Evolutionary conservation across 371 early-diverging fungal genomes (phyloP).

Genomic region (Homolaphlyctis polyrhiza): DNA sequence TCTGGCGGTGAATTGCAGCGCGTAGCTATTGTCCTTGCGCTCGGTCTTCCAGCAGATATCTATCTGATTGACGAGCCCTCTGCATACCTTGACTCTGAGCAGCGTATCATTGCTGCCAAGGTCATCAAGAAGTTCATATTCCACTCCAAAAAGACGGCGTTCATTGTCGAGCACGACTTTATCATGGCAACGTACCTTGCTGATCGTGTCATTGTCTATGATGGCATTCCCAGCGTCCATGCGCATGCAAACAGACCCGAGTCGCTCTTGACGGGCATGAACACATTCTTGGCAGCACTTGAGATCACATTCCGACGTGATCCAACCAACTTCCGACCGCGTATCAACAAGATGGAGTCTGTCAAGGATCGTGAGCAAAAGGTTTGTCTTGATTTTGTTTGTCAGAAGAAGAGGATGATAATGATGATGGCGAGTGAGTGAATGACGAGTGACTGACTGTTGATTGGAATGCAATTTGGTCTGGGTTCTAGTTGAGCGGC

Average conservation of each 20-base stretch:
- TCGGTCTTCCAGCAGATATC: slow-evolving; percentile 96
- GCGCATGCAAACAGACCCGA: slow-evolving; percentile 90
- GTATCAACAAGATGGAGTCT: slow-evolving; percentile 98
- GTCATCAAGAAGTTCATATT: slow-evolving; percentile 98
- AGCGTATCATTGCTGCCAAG: slow-evolving; percentile 98
- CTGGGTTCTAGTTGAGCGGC: slow-evolving; percentile 17
- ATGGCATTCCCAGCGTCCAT: slow-evolving; percentile 86
- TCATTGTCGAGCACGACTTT: slow-evolving; percentile 99
- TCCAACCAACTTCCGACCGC: slow-evolving; percentile 97
- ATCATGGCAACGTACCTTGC: slow-evolving; percentile 99
- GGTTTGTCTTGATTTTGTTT: slow-evolving; percentile 20
- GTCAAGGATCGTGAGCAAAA: slow-evolving; percentile 99
- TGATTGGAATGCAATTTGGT: slow-evolving; percentile 1
- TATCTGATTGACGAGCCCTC: slow-evolving; percentile 99
- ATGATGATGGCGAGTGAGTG: not conserved
- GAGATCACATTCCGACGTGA: slow-evolving; percentile 99
- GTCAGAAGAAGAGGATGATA: not conserved
- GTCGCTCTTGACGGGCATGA: slow-evolving; percentile 95
- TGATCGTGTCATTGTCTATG: slow-evolving; percentile 98
- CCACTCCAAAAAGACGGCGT: slow-evolving; percentile 97
- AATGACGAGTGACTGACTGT: not conserved
- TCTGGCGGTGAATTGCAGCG: slow-evolving; percentile 99
- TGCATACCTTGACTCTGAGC: slow-evolving; percentile 99
- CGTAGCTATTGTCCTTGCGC: slow-evolving; percentile 94
- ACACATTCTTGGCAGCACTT: slow-evolving; percentile 92